A percentile compares a stretch with the other conserved stretches of the same genome.
phyloP scores from a whole-genome alignment of 108 stramenopile species.

The Aurantiochytrium sp. region DNA sequence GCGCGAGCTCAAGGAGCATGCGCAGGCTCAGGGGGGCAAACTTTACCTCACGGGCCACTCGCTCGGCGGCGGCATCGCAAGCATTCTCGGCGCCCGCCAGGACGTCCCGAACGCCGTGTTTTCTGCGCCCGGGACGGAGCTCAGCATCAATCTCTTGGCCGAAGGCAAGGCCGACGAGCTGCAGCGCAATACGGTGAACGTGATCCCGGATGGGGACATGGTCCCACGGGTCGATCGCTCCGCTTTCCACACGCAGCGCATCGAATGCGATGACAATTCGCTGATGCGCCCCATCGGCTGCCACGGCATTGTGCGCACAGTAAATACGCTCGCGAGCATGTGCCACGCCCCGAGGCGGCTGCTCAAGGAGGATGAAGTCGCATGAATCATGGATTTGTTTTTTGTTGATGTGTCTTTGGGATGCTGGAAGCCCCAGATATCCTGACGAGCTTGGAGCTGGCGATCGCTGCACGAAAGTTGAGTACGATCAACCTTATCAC shows the following conservation, averaged over 20 bases:
- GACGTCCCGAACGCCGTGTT: neutral
- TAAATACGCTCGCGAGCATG: neutral
- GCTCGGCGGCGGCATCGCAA: neutral
- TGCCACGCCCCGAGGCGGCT: neutral
- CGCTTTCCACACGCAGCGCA: neutral
- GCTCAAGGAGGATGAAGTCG: too few species aligned
- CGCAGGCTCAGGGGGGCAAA: too few species aligned
- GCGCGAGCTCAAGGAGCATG: too few species aligned
- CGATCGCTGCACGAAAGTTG: too few species aligned
- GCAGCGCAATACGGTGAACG: neutral
- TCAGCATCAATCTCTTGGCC: neutral
- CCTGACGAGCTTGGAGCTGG: too few species aligned
- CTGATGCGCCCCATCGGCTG: neutral
- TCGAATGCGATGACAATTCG: neutral
- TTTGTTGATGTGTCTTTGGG: too few species aligned
- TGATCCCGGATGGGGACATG: neutral
- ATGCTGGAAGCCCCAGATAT: too few species aligned
- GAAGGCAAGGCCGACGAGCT: neutral
- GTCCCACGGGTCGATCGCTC: neutral
- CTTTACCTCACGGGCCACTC: neutral
- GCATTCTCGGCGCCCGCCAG: neutral
- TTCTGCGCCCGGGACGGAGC: neutral
- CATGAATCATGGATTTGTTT: too few species aligned
- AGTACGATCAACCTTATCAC: too few species aligned
- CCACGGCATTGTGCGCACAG: conserved; percentile 2